Evolutionary conservation across 2,329 filamentous ascomycete genomes (phyloP).

Genomic region (Epichloe scottii): DNA sequence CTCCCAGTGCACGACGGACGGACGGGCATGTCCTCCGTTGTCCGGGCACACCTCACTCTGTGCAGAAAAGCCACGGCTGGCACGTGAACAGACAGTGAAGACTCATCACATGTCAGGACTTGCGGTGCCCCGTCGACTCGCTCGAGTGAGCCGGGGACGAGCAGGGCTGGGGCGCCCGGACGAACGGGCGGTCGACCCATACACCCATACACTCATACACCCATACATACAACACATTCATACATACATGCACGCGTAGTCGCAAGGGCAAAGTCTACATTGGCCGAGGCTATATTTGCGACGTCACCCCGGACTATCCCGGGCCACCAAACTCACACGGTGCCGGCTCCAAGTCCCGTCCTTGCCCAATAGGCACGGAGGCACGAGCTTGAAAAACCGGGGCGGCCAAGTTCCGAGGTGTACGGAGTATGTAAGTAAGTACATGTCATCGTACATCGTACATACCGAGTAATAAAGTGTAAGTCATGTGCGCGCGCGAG

Average conservation of each 20-base stretch:
- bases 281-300: no score
- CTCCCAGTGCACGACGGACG: not conserved
- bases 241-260: no score
- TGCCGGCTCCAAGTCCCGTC: no score
- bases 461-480: not conserved
- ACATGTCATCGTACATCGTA: no score
- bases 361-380: not conserved
- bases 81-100: not conserved
- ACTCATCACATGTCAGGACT: slow-evolving; percentile 19
- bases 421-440: not conserved
- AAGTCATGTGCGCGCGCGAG: not conserved
- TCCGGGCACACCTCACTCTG: not conserved
- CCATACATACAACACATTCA: no score
- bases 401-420: slow-evolving; percentile 5
- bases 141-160: slow-evolving; percentile 8
- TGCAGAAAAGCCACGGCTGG: no score
- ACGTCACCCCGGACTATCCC: slow-evolving; percentile 5
- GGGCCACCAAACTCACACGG: no score
- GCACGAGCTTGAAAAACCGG: slow-evolving; percentile 1
- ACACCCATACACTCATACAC: no score
- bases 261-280: no score
- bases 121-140: slow-evolving; percentile 17
- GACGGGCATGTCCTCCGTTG: not conserved
- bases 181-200: no score
- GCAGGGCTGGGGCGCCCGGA: no score